A percentile compares a stretch with the other conserved stretches of the same genome.
These are phyloP conservation scores for Talaromyces sp. DNA, from an alignment of 2,329 filamentous ascomycete genomes.

Conservation along the genomic window DNA sequence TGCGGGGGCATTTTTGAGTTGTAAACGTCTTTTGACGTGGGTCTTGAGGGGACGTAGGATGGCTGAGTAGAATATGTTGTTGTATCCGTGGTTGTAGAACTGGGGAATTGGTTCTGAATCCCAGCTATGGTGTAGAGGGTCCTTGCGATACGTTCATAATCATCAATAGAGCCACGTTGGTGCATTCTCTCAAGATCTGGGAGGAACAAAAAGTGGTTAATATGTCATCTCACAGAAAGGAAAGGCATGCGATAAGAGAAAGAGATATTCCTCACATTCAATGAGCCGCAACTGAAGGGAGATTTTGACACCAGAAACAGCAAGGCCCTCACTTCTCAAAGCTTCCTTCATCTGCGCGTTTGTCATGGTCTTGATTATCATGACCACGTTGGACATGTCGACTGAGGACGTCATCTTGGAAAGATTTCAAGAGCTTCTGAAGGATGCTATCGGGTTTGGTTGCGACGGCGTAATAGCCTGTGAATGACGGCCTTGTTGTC, in stretches of 20 bases:
- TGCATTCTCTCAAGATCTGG: slow-evolving; percentile 29
- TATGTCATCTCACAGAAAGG: not conserved
- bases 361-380: slow-evolving; percentile 53
- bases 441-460: not conserved
- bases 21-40: slow-evolving; percentile 27
- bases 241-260: not conserved
- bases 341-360: slow-evolving; percentile 71
- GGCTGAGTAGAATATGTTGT: slow-evolving; percentile 27
- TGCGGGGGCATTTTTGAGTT: slow-evolving; percentile 32
- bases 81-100: slow-evolving; percentile 23
- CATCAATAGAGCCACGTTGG: slow-evolving; percentile 24
- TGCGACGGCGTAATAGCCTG: not conserved
- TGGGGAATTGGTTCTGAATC: not conserved
- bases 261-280: slow-evolving; percentile 57
- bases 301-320: slow-evolving; percentile 79
- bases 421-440: not conserved
- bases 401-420: slow-evolving; percentile 38
- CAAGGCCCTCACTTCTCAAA: slow-evolving; percentile 69
- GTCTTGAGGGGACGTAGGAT: slow-evolving; percentile 22
- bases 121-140: not conserved
- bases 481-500: slow-evolving; percentile 3
- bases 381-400: slow-evolving; percentile 41
- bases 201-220: not conserved
- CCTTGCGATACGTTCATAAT: slow-evolving; percentile 32
- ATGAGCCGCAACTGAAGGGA: slow-evolving; percentile 75